These are phyloP conservation scores for Coemansia asiatica DNA, from an alignment of 192 early-diverging fungal species.

Conservation along the genomic window DNA sequence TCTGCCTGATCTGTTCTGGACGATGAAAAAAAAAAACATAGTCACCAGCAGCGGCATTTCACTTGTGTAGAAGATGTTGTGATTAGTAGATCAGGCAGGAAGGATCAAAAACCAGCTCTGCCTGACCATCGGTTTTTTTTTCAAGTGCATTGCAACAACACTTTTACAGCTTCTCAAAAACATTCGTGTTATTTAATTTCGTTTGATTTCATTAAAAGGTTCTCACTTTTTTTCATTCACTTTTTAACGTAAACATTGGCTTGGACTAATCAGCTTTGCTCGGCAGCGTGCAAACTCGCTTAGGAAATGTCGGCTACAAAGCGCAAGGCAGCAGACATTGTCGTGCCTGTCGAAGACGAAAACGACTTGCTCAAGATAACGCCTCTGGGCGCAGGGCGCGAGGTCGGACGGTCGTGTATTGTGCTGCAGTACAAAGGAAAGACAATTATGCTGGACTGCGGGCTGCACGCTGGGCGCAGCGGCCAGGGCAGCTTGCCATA, in stretches of 20 bases:
- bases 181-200: no score
- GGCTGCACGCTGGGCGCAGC: slow-evolving; percentile 89
- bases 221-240: neutral
- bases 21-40: no score
- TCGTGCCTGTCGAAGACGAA: slow-evolving; percentile 62
- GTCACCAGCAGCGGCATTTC: no score
- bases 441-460: slow-evolving; percentile 95
- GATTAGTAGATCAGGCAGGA: neutral
- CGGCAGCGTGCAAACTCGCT: neutral
- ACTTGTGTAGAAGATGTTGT: no score
- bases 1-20: no score
- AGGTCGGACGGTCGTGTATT: slow-evolving; percentile 93
- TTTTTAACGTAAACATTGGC: neutral
- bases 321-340: slow-evolving; percentile 32
- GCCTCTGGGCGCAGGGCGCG: slow-evolving; percentile 94
- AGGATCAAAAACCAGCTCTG: no score
- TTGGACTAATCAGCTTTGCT: neutral
- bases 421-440: slow-evolving; percentile 95
- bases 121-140: no score
- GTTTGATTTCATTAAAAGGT: neutral
- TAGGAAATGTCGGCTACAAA: slow-evolving; percentile 16
- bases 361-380: slow-evolving; percentile 86
- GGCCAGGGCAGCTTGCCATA: slow-evolving; percentile 92
- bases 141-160: no score
- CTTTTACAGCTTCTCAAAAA: no score